These are phyloP conservation scores for Colletotrichum melonis DNA, from an alignment of 2,329 filamentous ascomycete species.

Conservation along the genomic window DNA sequence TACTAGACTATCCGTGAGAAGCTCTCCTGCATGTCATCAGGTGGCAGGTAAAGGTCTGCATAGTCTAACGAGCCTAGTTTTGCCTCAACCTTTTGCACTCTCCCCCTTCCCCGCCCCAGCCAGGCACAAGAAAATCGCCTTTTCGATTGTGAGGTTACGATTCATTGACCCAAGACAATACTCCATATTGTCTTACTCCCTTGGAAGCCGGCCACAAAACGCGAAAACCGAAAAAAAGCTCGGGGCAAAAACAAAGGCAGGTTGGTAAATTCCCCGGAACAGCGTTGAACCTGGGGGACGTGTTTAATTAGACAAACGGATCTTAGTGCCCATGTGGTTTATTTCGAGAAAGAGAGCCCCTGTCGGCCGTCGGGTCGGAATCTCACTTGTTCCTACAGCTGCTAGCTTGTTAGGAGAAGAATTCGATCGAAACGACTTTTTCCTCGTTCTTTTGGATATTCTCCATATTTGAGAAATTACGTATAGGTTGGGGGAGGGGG, in stretches of 20 bases:
- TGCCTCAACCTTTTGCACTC: too few species aligned
- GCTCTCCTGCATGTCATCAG: background rate
- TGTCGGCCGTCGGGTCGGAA: background rate
- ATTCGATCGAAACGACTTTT: too few species aligned
- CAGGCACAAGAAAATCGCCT: too few species aligned
- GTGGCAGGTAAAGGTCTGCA: background rate
- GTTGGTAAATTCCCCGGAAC: background rate
- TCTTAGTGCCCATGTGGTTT: background rate
- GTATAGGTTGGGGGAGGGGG: too few species aligned
- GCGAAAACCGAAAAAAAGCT: background rate
- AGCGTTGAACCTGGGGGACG: background rate
- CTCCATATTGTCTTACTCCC: too few species aligned
- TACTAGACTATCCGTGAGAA: background rate
- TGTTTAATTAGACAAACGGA: background rate
- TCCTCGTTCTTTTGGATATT: too few species aligned
- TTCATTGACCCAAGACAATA: too few species aligned
- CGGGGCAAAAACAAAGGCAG: background rate
- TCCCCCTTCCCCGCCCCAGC: too few species aligned
- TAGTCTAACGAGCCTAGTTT: too few species aligned
- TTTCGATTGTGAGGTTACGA: too few species aligned
- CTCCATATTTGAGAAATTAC: too few species aligned
- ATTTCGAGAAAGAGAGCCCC: background rate
- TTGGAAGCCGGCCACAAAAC: background rate
- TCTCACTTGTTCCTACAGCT: background rate
- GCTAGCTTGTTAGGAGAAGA: background rate